These are phyloP conservation scores for Entomortierella chlamydospora DNA, from an alignment of 192 early-diverging fungal species.

Conservation along the genomic window DNA sequence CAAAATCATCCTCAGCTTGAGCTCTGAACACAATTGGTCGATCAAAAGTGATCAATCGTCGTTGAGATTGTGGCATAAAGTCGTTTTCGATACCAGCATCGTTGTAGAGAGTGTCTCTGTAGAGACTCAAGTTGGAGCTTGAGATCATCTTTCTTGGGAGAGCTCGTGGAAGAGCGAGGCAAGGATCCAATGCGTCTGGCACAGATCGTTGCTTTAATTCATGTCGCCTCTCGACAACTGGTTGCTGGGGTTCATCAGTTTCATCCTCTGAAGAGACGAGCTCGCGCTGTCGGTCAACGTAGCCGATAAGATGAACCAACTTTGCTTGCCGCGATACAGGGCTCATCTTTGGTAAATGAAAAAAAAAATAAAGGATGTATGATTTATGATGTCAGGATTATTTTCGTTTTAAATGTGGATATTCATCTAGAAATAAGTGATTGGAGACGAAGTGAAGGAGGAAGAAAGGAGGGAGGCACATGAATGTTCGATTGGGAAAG, in stretches of 20 bases:
- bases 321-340: constrained; percentile 46
- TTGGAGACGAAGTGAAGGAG: background rate
- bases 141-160: constrained; percentile 7
- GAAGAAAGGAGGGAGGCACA: background rate
- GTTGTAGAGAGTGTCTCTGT: constrained; percentile 15
- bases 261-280: constrained; percentile 37
- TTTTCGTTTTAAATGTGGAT: background rate
- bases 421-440: background rate
- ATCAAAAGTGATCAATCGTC: background rate
- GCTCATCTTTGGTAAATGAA: constrained; percentile 18
- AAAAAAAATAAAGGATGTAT: constrained; percentile 1
- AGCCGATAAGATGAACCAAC: constrained; percentile 37
- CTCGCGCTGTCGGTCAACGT: constrained; percentile 41
- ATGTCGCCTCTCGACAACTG: background rate
- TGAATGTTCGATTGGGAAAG: background rate
- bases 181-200: constrained; percentile 20
- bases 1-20: background rate
- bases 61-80: no score
- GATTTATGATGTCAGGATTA: no score
- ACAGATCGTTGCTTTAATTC: background rate
- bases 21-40: background rate
- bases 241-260: background rate
- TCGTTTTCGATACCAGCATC: background rate
- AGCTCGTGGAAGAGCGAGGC: constrained; percentile 42
- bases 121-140: background rate